Evolutionary conservation across 495 filamentous ascomycete genomes (phyloP), one percentile per base, ranked within the genome.

Genomic region (Arthonia radiata): DNA sequence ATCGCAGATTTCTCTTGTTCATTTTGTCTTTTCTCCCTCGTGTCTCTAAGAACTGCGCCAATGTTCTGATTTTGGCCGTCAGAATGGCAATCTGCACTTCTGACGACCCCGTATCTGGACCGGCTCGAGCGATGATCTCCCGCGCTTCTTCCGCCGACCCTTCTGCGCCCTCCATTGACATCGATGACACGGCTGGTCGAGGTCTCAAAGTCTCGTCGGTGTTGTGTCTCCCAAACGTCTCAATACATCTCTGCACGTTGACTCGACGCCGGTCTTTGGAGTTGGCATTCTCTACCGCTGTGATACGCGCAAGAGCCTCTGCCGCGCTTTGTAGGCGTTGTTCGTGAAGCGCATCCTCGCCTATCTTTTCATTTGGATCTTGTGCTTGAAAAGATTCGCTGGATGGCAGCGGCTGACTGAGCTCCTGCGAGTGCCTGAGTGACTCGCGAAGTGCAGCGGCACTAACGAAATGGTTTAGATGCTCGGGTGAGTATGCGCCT

Each of bases 61-160:
- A 47, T 23, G 75, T 71, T 28, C 76, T 50, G 39, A 99, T 99
- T 57, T 93, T 93, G 25, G 77, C 62, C 5, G 86, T 99, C 44
- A 99, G 49, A 36, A 99, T 86, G n/a, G 80, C 82, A 35, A 82
- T 79, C 56, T 99, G 86, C 24, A 99, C 86, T 49, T 99, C 86
- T 12, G 73, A 71, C 29, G 73, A 83, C 2, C 86, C 86, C 6
- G 81, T 93, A 46, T 99, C 86, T 0, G 67, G 72, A 0, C 86
- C 86, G 8, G 71, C 70, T 4, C 86, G 70, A 11, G 6, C 19
- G n/a, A n/a, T n/a, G n/a, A n/a, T n/a, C n/a, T n/a, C n/a, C n/a
- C n/a, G n/a, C n/a, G n/a, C 19, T 22, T 6, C 19, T 22, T 22
- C 11, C 19, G 11, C 19, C 19, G 11, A 7, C 11, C 19, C 11